Evolutionary conservation across 305 asterid genomes (phyloP).

Genomic region (Plantago coronopus): DNA sequence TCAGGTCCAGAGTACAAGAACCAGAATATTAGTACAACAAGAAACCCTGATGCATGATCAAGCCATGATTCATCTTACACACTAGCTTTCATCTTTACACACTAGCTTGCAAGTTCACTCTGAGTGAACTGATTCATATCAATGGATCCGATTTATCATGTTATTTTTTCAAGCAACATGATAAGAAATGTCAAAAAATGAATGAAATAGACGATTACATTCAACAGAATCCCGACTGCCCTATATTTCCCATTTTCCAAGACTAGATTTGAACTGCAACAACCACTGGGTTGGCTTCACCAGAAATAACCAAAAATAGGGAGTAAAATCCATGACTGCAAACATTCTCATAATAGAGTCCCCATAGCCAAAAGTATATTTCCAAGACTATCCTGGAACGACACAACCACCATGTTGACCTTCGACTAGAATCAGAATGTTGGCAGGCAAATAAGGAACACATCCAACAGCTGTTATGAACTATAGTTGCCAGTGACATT

Average conservation of each 20-base stretch:
- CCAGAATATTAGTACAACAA: too few species aligned
- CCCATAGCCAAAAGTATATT: constrained; percentile 7
- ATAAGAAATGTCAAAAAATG: neutral
- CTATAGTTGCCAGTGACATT: constrained; percentile 16
- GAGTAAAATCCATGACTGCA: constrained; percentile 2
- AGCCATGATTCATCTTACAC: too few species aligned
- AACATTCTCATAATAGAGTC: constrained; percentile 4
- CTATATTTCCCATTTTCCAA: too few species aligned
- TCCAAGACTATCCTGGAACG: neutral
- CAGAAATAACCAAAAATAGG: too few species aligned
- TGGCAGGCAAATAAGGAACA: neutral
- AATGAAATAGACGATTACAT: too few species aligned
- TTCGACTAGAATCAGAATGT: neutral
- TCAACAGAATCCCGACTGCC: too few species aligned
- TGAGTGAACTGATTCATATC: neutral
- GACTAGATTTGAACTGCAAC: too few species aligned
- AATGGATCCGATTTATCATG: neutral
- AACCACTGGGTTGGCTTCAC: too few species aligned
- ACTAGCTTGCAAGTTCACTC: constrained; percentile 5
- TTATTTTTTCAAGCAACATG: constrained; percentile 7
- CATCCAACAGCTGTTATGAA: constrained; percentile 3
- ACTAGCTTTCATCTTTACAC: too few species aligned
- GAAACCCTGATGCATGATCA: too few species aligned
- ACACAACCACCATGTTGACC: constrained; percentile 3
- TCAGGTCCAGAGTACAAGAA: too few species aligned